Evolutionary conservation across 1,284 basidiomycete species (phyloP).

Genomic region (Cutaneotrichosporon mucoides): DNA sequence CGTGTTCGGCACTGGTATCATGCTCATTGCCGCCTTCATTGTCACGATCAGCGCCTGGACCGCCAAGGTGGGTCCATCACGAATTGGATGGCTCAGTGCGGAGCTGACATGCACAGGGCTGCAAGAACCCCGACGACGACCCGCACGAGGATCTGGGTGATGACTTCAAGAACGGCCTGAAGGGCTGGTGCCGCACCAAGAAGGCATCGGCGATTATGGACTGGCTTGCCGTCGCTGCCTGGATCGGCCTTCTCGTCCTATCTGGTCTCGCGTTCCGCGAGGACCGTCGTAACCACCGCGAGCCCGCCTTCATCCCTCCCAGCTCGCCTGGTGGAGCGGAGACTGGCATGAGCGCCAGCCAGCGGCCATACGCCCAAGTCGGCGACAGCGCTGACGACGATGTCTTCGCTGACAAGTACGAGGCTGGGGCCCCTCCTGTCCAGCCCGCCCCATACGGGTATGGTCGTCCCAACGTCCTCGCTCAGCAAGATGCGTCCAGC

Average conservation of each 20-base stretch:
- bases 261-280: constrained; percentile 34
- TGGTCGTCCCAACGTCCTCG: constrained; percentile 22
- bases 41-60: constrained; percentile 34
- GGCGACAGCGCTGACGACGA: constrained; percentile 26
- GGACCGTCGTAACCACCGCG: constrained; percentile 28
- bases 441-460: constrained; percentile 26
- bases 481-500: constrained; percentile 33
- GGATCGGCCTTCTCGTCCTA: constrained; percentile 34
- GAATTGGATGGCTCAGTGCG: not conserved
- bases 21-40: constrained; percentile 65
- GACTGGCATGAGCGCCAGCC: constrained; percentile 1
- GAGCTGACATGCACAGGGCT: constrained; percentile 54
- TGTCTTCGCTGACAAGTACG: constrained; percentile 31
- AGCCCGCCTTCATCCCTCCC: constrained; percentile 37
- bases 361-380: constrained; percentile 26
- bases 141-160: constrained; percentile 63
- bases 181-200: constrained; percentile 81
- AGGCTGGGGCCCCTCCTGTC: constrained; percentile 30
- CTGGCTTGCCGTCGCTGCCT: constrained; percentile 54
- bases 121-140: constrained; percentile 65
- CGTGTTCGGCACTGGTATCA: constrained; percentile 60
- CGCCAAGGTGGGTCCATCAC: constrained; percentile 16
- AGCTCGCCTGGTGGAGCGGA: constrained; percentile 4
- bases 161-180: constrained; percentile 63
- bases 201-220: constrained; percentile 81